phyloP scores from a whole-genome alignment of 768 basidiomycete genomes.

The Steccherinum ochraceum region DNA sequence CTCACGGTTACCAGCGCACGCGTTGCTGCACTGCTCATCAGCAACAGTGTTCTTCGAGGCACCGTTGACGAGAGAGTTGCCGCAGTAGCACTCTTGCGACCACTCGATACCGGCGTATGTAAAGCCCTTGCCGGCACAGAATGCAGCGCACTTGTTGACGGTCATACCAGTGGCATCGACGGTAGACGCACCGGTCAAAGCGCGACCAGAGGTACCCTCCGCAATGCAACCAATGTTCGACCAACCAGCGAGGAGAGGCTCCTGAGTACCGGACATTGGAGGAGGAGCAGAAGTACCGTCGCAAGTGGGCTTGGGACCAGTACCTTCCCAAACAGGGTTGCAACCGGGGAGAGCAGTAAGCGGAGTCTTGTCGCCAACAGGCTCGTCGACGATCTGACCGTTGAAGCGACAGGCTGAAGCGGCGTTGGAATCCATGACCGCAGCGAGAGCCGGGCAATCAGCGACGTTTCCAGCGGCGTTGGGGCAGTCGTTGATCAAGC shows the following conservation, averaged over 20 bases:
- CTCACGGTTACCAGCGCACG: conserved; percentile 18
- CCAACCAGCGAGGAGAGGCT: conserved; percentile 14
- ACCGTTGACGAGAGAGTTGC: conserved; percentile 17
- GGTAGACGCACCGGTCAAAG: conserved; percentile 13
- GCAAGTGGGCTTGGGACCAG: conserved; percentile 7
- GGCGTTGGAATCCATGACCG: conserved; percentile 10
- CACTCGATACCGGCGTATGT: conserved; percentile 19
- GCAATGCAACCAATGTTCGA: conserved; percentile 16
- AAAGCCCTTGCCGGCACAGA: conserved; percentile 15
- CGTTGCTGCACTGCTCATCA: conserved; percentile 13
- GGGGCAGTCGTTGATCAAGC: conserved; percentile 15
- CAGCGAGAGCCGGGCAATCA: conserved; percentile 12
- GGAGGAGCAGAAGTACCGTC: conserved; percentile 6
- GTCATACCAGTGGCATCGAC: conserved; percentile 12
- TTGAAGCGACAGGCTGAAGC: conserved; percentile 14
- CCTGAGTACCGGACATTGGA: conserved; percentile 7
- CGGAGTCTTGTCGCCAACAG: conserved; percentile 9
- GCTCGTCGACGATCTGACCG: conserved; percentile 11
- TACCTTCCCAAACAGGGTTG: conserved; percentile 15
- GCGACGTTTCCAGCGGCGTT: conserved; percentile 13
- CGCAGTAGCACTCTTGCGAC: conserved; percentile 16
- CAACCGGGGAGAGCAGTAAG: conserved; percentile 15
- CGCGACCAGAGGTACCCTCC: conserved; percentile 17
- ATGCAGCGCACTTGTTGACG: conserved; percentile 10
- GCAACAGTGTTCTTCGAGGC: conserved; percentile 11